phyloP scores from a whole-genome alignment of 768 basidiomycete species.

The Agrocybe pediades region DNA sequence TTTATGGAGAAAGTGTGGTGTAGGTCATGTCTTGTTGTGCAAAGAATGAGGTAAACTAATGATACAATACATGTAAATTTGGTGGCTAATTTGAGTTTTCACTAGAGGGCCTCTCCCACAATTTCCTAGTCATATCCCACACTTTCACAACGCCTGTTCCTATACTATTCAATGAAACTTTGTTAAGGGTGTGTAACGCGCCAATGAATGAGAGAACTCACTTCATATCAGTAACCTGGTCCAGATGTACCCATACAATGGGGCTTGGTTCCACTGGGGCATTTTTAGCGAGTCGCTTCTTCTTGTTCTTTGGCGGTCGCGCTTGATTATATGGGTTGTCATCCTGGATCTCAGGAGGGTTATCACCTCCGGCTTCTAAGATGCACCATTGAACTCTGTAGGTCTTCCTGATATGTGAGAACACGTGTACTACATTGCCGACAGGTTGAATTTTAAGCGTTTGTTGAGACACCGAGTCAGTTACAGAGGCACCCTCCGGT shows the following conservation, averaged over 20 bases:
- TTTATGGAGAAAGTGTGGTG: too few relatives aligned
- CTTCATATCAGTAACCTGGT: constrained; percentile 63
- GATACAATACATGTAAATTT: too few relatives aligned
- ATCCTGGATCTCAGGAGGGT: constrained; percentile 36
- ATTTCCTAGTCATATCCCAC: constrained; percentile 57
- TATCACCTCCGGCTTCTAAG: constrained; percentile 56
- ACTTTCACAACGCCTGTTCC: constrained; percentile 77
- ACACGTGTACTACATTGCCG: constrained; percentile 77
- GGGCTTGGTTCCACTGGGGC: constrained; percentile 16
- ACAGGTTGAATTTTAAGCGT: constrained; percentile 46
- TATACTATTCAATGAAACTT: constrained; percentile 44
- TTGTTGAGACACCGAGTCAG: constrained; percentile 29
- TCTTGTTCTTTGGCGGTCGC: constrained; percentile 16
- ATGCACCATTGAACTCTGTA: constrained; percentile 77
- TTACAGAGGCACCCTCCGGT: constrained; percentile 6
- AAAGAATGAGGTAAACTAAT: too few relatives aligned
- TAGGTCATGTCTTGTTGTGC: too few relatives aligned
- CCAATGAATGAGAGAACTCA: constrained; percentile 36
- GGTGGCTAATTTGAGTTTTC: too few relatives aligned
- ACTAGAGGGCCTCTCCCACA: constrained; percentile 42
- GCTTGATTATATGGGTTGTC: constrained; percentile 9
- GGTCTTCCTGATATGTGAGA: constrained; percentile 90
- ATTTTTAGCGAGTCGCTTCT: constrained; percentile 10
- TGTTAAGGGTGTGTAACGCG: constrained; percentile 9
- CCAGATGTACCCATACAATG: constrained; percentile 53